Evolutionary conservation across 2,329 filamentous ascomycete genomes (phyloP).

Genomic region (Huntiella abstrusa): DNA sequence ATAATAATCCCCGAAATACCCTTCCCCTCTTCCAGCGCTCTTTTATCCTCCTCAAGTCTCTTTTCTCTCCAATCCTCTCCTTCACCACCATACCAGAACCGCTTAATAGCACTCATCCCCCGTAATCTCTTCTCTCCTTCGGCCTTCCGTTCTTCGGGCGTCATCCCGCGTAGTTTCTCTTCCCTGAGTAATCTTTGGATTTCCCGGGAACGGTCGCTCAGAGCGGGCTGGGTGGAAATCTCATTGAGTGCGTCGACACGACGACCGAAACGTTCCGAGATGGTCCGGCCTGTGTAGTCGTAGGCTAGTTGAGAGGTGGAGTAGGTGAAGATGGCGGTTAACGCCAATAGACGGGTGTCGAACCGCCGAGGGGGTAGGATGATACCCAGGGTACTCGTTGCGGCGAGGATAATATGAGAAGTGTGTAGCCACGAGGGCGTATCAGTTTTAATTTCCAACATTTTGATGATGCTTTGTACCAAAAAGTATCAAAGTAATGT

Average conservation of each 20-base stretch:
- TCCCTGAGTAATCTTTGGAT: constrained; percentile 28
- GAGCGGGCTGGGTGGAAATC: constrained; percentile 22
- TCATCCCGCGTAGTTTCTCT: constrained; percentile 21
- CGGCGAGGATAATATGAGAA: constrained; percentile 27
- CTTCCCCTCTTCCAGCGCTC: constrained; percentile 35
- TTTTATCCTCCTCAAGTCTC: constrained; percentile 31
- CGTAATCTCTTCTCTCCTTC: constrained; percentile 17
- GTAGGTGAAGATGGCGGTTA: constrained; percentile 31
- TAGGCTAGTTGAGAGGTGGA: constrained; percentile 35
- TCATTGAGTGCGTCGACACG: constrained; percentile 23
- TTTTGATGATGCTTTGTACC: too few relatives aligned
- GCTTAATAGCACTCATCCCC: constrained; percentile 21
- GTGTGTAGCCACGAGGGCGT: constrained; percentile 25
- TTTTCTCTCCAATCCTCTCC: constrained; percentile 34
- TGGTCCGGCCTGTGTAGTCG: constrained; percentile 36
- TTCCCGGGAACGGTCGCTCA: constrained; percentile 35
- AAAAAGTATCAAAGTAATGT: too few relatives aligned
- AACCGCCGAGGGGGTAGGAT: constrained; percentile 32
- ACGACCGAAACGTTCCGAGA: constrained; percentile 27
- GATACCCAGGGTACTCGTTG: constrained; percentile 29
- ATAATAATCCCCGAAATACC: constrained; percentile 37
- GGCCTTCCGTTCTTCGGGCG: constrained; percentile 17
- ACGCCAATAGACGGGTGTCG: constrained; percentile 31
- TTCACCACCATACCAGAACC: constrained; percentile 41
- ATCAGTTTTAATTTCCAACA: constrained; percentile 6